Conservation (phyloP, 2,329 filamentous ascomycete species). For the Graphilbum sp. region DNA sequence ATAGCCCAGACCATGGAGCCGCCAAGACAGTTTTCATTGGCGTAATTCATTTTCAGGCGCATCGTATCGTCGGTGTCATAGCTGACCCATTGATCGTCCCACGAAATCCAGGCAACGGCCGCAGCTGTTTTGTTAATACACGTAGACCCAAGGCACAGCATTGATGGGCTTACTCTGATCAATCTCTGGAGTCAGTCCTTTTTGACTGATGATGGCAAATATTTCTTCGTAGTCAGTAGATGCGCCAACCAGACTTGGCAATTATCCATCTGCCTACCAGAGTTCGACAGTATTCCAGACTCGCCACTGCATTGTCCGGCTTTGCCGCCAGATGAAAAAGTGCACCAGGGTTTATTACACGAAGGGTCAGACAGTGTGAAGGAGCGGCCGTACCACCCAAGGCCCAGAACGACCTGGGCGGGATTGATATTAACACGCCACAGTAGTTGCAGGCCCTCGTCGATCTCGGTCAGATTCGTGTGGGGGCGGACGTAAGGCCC, state of each 20-base stretch:
- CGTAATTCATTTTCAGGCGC: slow-evolving; percentile 13
- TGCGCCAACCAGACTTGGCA: too few species aligned
- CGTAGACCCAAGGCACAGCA: background rate
- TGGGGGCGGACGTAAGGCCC: slow-evolving; percentile 20
- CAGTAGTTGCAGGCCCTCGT: slow-evolving; percentile 23
- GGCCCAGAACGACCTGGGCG: slow-evolving; percentile 23
- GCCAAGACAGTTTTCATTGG: slow-evolving; percentile 12
- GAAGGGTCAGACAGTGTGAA: slow-evolving; percentile 9
- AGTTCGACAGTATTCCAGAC: too few species aligned
- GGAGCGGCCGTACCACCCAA: slow-evolving; percentile 24
- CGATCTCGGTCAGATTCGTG: slow-evolving; percentile 30
- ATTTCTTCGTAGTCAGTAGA: too few species aligned
- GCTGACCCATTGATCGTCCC: slow-evolving; percentile 17
- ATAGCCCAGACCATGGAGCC: slow-evolving; percentile 11
- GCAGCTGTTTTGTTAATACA: slow-evolving; percentile 13
- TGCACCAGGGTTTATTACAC: slow-evolving; percentile 14
- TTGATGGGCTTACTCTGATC: too few species aligned
- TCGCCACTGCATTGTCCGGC: too few species aligned
- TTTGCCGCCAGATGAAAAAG: slow-evolving; percentile 11
- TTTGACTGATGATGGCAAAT: too few species aligned
- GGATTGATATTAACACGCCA: slow-evolving; percentile 28
- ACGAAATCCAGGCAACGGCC: slow-evolving; percentile 15
- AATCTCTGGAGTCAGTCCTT: too few species aligned
- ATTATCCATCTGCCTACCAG: too few species aligned
- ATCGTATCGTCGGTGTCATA: slow-evolving; percentile 16